Conservation (phyloP, 2,329 filamentous ascomycete genomes). For the Kalmusia sp. region DNA sequence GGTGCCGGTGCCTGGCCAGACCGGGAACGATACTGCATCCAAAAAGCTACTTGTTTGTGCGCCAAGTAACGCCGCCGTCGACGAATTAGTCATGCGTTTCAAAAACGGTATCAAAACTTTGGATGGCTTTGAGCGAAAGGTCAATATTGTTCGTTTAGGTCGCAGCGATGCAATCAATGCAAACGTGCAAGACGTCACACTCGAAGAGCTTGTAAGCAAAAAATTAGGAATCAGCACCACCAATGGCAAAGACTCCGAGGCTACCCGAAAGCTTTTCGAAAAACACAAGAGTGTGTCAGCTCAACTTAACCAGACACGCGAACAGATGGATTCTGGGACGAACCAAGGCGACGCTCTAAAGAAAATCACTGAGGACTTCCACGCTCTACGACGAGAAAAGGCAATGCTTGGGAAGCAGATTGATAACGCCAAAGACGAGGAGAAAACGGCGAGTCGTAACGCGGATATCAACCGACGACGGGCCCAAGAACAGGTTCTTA, state of each 20-base stretch:
- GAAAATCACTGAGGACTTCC: conserved; percentile 76
- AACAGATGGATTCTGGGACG: conserved; percentile 69
- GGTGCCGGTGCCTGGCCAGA: conserved; percentile 48
- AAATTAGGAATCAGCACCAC: conserved; percentile 61
- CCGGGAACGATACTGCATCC: conserved; percentile 46
- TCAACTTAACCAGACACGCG: conserved; percentile 73
- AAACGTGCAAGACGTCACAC: conserved; percentile 86
- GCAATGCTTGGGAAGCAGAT: conserved; percentile 80
- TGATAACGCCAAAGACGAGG: conserved; percentile 84
- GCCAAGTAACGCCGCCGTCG: conserved; percentile 97
- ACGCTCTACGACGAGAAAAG: conserved; percentile 78
- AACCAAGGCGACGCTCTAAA: conserved; percentile 67
- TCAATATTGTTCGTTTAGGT: conserved; percentile 89
- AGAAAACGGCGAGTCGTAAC: conserved; percentile 81
- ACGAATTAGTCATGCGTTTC: conserved; percentile 91
- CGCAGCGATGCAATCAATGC: conserved; percentile 91
- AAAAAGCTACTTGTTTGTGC: conserved; percentile 97
- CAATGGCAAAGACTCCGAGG: conserved; percentile 54
- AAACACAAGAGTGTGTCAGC: conserved; percentile 68
- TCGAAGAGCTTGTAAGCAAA: conserved; percentile 87
- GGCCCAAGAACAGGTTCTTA: conserved; percentile 89
- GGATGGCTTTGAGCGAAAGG: conserved; percentile 73
- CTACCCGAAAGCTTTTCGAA: conserved; percentile 72
- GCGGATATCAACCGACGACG: conserved; percentile 83
- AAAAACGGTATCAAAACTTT: conserved; percentile 84